Conservation (phyloP, 2,329 filamentous ascomycete genomes). For the Nothopassalora personata region DNA sequence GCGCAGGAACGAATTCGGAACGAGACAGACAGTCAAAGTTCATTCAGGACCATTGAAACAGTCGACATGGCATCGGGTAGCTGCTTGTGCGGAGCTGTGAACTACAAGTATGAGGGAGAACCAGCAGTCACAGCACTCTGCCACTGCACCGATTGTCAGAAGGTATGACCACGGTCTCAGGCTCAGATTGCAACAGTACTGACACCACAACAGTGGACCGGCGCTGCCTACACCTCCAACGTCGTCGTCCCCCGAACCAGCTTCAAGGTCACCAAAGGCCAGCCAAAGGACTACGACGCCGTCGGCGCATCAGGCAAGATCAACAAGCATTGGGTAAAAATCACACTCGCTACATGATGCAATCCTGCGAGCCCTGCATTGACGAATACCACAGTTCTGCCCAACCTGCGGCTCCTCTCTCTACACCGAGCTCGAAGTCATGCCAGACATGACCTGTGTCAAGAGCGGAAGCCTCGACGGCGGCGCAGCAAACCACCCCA, state of each 20-base stretch:
- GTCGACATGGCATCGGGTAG: slow-evolving; percentile 25
- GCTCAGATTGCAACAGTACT: neutral
- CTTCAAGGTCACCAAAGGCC: slow-evolving; percentile 49
- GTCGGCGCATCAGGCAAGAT: slow-evolving; percentile 48
- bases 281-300: slow-evolving; percentile 45
- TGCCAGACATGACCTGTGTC: slow-evolving; percentile 47
- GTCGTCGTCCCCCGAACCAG: slow-evolving; percentile 43
- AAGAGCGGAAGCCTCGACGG: slow-evolving; percentile 51
- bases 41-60: neutral
- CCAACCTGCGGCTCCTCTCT: slow-evolving; percentile 47
- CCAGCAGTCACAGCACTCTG: slow-evolving; percentile 42
- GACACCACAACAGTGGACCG: slow-evolving; percentile 40
- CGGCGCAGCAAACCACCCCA: slow-evolving; percentile 41
- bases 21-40: neutral
- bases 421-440: slow-evolving; percentile 50
- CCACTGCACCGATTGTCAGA: slow-evolving; percentile 15
- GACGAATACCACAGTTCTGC: slow-evolving; percentile 41
- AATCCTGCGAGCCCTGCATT: neutral
- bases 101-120: slow-evolving; percentile 29
- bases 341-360: too few species aligned
- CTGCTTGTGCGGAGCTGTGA: slow-evolving; percentile 29
- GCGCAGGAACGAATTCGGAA: neutral
- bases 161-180: slow-evolving; percentile 29
- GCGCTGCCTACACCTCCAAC: slow-evolving; percentile 53
- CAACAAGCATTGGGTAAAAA: slow-evolving; percentile 46